Percentiles rank a stretch among this genome's conserved stretches.
Evolutionary conservation across 192 early-diverging fungal genomes (phyloP).

Genomic region (Rhizophagus clarus): DNA sequence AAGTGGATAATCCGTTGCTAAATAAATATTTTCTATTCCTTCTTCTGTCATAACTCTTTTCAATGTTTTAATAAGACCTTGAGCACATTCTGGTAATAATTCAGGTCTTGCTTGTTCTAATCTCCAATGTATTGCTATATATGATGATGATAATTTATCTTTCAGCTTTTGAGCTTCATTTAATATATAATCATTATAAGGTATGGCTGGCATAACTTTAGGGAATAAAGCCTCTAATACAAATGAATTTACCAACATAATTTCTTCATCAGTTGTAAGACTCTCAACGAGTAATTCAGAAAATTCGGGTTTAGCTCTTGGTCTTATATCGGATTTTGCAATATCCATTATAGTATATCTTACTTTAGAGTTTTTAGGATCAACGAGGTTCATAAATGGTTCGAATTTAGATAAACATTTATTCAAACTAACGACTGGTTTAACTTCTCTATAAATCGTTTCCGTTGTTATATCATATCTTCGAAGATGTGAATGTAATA

Average conservation of each 20-base stretch:
- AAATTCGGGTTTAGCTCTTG: too few species aligned
- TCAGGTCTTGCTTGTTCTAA: not conserved
- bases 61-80: not conserved
- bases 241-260: too few species aligned
- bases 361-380: too few species aligned
- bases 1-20: constrained; percentile 13
- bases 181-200: not conserved
- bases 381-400: too few species aligned
- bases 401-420: too few species aligned
- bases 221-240: too few species aligned
- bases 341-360: too few species aligned
- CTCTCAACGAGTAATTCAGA: too few species aligned
- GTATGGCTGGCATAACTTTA: not conserved
- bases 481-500: too few species aligned
- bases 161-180: not conserved
- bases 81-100: constrained; percentile 3
- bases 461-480: too few species aligned
- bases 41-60: not conserved
- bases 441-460: not conserved
- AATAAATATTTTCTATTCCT: not conserved
- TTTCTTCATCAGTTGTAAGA: too few species aligned
- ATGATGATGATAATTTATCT: not conserved
- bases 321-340: too few species aligned
- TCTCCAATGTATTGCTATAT: constrained; percentile 19
- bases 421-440: not conserved